Conservation (phyloP, 116 monocot species). For the Zostera marina region DNA sequence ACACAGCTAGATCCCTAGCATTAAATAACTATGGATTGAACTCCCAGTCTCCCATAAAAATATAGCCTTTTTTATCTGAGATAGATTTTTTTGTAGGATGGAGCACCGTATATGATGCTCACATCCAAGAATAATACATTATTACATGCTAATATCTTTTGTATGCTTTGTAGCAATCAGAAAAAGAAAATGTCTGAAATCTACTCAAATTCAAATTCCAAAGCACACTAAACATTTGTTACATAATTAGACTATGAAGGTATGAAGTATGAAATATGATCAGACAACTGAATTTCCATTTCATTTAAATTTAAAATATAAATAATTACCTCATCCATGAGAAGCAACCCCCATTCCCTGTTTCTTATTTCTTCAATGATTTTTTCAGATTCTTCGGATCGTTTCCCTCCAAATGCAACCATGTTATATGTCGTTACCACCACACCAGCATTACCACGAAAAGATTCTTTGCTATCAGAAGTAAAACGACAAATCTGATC, state of each 20-base stretch:
- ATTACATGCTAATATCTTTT: no score
- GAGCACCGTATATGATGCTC: no score
- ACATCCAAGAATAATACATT: no score
- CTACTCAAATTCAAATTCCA: no score
- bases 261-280: background rate
- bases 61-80: no score
- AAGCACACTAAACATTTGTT: no score
- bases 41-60: no score
- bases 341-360: constrained; percentile 97
- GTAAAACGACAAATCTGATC: constrained; percentile 96
- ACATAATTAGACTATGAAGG: background rate
- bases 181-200: no score
- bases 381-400: constrained; percentile 96
- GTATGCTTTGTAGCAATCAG: no score
- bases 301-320: background rate
- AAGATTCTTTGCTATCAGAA: constrained; percentile 91
- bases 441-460: constrained; percentile 91
- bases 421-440: constrained; percentile 98
- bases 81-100: no score
- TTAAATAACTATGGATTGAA: no score
- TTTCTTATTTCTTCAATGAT: constrained; percentile 99
- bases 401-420: constrained; percentile 96
- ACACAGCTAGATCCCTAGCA: no score
- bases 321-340: constrained; percentile 70
- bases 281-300: background rate